phyloP scores from a whole-genome alignment of 139 green algal genomes.

The Pleodorina starrii region DNA sequence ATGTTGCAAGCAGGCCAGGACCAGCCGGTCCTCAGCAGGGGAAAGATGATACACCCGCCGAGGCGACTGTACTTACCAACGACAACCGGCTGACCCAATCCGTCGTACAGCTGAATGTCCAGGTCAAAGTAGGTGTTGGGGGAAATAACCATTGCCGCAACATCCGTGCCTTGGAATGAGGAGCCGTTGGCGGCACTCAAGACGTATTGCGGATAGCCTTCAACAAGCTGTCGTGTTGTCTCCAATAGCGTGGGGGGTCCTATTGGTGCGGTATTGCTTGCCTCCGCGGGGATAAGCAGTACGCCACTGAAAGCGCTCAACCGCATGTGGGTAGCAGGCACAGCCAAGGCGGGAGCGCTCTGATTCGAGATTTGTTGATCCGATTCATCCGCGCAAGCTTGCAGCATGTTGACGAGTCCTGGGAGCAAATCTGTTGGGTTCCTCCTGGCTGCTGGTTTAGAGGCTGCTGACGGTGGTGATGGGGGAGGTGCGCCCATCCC shows the following conservation, averaged over 20 bases:
- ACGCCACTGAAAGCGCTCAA: neutral
- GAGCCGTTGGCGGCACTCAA: neutral
- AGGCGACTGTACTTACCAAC: slow-evolving; percentile 14
- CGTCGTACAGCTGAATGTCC: neutral
- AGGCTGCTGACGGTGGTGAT: no score
- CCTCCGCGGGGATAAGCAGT: neutral
- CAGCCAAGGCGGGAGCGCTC: neutral
- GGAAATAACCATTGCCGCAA: neutral
- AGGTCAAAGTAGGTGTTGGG: neutral
- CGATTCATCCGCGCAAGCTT: neutral
- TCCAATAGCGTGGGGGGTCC: neutral
- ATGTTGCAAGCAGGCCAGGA: no score
- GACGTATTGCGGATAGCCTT: neutral
- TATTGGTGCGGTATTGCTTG: no score
- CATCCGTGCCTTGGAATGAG: neutral
- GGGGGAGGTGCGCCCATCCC: no score
- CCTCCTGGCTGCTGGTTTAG: no score
- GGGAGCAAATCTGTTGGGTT: no score
- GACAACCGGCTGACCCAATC: neutral
- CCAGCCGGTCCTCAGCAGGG: no score
- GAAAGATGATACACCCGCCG: no score
- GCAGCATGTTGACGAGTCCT: neutral
- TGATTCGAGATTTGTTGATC: neutral
- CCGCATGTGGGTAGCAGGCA: slow-evolving; percentile 1
- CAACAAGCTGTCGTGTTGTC: neutral